Base-by-base conservation (phyloP, 169 alveolate genomes). In the Amoebophrya sp. region DNA sequence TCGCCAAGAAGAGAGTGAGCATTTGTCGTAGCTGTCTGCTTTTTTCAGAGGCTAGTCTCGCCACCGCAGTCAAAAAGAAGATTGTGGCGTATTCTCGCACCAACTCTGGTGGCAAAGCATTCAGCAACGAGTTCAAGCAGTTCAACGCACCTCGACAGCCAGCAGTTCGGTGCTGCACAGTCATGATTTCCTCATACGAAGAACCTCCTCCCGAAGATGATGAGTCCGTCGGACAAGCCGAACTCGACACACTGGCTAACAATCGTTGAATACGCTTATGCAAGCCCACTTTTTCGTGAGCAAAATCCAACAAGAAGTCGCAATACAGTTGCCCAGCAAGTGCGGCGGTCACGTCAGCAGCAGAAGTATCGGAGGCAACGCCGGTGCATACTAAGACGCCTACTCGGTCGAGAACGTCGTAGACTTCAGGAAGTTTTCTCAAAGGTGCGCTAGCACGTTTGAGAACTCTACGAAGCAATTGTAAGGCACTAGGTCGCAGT, bases 241-340 rank as follows among this genome's bases (percentile, higher is more conserved):
- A 65, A 6, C 39, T 12, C 36, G 83, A 65, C 12, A 36, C 1
- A 6, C 83, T 36, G 33, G 83, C 83, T 1, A 65, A 1, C 33
- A 65, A 36, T 26, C 26, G 18, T 26, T 65, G 83, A 26, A 65
- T 65, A 36, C 83, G 83, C n/a, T 65, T 65, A 10, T 65, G 2
- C 83, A 65, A 36, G 33, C 83, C 83, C 33, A 65, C 33, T 36
- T 65, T 65, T 36, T 65, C 83, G 83, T 65, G 83, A 29, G 18
- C 83, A 36, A 65, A 65, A 65, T 65, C 83, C 83, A 65, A 36
- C 26, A 65, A 26, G 83, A 65, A 65, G 83, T 65, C 83, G 83
- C 2, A 1, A 36, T 65, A 65, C 83, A 65, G 26, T 26, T 65
- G 83, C 36, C 83, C 83, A 1, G 83, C 83, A 10, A 65, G 33